phyloP scores from a whole-genome alignment of 805 yeast species.

The Zygoascus ofunaensis region DNA sequence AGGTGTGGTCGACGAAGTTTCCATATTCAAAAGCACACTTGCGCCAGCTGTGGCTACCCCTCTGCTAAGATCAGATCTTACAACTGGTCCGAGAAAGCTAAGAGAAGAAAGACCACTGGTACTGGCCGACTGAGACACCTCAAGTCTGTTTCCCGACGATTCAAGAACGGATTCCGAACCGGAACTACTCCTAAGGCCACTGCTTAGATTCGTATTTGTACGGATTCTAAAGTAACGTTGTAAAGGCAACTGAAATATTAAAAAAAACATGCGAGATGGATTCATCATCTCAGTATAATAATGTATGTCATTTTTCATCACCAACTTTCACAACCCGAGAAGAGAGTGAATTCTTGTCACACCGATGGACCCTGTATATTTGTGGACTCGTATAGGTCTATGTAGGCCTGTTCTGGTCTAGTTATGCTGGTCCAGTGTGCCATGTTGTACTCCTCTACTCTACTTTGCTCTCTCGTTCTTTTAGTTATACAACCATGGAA shows the following conservation, averaged over 20 bases:
- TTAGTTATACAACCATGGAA: too few species aligned
- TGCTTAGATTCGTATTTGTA: constrained; percentile 1
- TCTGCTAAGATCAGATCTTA: constrained; percentile 85
- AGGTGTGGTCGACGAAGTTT: constrained; percentile 96
- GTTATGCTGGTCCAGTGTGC: too few species aligned
- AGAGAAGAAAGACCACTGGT: constrained; percentile 99
- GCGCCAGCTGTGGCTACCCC: constrained; percentile 99
- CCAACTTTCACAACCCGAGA: too few species aligned
- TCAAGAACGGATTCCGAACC: constrained; percentile 98
- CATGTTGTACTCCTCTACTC: too few species aligned
- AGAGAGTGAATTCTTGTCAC: not conserved
- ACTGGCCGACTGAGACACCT: constrained; percentile 99
- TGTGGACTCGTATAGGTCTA: too few species aligned
- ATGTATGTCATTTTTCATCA: not conserved
- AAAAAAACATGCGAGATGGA: not conserved
- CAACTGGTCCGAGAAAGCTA: constrained; percentile 99
- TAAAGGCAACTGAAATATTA: not conserved
- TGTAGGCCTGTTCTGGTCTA: too few species aligned
- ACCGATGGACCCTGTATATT: too few species aligned
- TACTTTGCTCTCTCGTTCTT: too few species aligned
- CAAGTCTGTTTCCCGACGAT: constrained; percentile 94
- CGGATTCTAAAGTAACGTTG: too few species aligned
- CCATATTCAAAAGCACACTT: constrained; percentile 99
- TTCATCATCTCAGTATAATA: not conserved
- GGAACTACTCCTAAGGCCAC: constrained; percentile 22